Evolutionary conservation across 2,329 filamentous ascomycete species (phyloP), one percentile per base, ranked within the genome.

Genomic region (Stylonectria norvegica): DNA sequence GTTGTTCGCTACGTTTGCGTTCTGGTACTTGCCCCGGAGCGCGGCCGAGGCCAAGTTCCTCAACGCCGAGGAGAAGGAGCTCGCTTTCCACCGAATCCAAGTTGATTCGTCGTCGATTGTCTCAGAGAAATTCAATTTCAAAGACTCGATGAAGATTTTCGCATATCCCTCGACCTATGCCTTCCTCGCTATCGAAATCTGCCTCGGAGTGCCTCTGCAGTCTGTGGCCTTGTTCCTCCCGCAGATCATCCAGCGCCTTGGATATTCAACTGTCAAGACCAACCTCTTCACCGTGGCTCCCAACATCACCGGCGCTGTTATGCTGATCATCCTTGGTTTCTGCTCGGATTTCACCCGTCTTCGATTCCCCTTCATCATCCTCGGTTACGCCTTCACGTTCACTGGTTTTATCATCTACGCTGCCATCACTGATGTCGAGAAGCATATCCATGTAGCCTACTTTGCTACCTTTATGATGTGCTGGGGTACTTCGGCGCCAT

Each of bases 221-320:
- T 72, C 68, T 4, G 76, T 80, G 12, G 56, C 62, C 1, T 64
- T 78, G 3, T 79, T 78, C 57, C 55, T 79, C 43, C 75, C 75
- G 0, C 75, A 78, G 54, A 79, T 79, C 50, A 69, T 78, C 15
- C 57, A 63, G 42, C 63, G 73, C 5, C 60, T 79, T 2, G 67
- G 69, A 4, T 72, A 70, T 48, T 62, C 63, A 27, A 65, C 68
- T 3, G 64, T 79, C 49, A 74, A 72, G 59, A 89, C 86, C 0
- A 91, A 91, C 54, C 72, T 91, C 0, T 89, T 86, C 64, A 90
- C 86, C 0, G 85, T 90, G 0, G 87, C 86, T 0, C 87, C 87
- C 2, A 90, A 90, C 53, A 73, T 88, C 33, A 79, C 78, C 0
- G 87, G 86, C 1, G 85, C 86, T 0, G 75, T 77, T 1, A 81